phyloP scores from a whole-genome alignment of 768 basidiomycete genomes.

The Cystobasidium tubakii region DNA sequence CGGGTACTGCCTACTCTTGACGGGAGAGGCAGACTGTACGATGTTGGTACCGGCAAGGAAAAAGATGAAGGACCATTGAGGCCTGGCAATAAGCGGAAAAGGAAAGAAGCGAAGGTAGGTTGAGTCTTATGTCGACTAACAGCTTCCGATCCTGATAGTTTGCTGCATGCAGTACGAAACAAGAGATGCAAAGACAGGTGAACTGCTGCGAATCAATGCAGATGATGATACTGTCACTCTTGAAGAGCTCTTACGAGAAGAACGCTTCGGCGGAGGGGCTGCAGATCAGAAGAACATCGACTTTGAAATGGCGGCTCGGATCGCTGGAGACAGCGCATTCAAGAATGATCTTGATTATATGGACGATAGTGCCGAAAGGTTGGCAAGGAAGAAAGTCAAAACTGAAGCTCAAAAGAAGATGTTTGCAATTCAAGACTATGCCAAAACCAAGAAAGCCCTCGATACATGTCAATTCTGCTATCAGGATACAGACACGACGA shows the following conservation, averaged over 20 bases:
- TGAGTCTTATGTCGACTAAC: slow-evolving; percentile 53
- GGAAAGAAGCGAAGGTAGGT: slow-evolving; percentile 53
- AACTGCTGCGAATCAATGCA: slow-evolving; percentile 77
- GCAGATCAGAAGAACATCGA: slow-evolving; percentile 88
- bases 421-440: slow-evolving; percentile 95
- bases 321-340: slow-evolving; percentile 82
- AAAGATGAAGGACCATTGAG: slow-evolving; percentile 56
- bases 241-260: slow-evolving; percentile 87
- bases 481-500: slow-evolving; percentile 57
- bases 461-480: slow-evolving; percentile 82
- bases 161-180: slow-evolving; percentile 72
- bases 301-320: slow-evolving; percentile 76
- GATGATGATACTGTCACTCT: slow-evolving; percentile 82
- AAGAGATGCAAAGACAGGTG: slow-evolving; percentile 81
- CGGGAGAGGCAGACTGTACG: slow-evolving; percentile 75
- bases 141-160: no score
- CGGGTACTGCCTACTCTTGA: slow-evolving; percentile 87
- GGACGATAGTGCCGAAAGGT: slow-evolving; percentile 89
- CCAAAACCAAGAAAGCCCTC: slow-evolving; percentile 82
- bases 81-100: slow-evolving; percentile 64
- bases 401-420: slow-evolving; percentile 92
- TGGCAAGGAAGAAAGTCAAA: slow-evolving; percentile 90
- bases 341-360: slow-evolving; percentile 88
- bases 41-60: slow-evolving; percentile 62
- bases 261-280: slow-evolving; percentile 79